Percentiles rank a stretch among this genome's conserved stretches.
Conservation (phyloP, 768 basidiomycete genomes). For the Pleurotus salmoneostramineus region DNA sequence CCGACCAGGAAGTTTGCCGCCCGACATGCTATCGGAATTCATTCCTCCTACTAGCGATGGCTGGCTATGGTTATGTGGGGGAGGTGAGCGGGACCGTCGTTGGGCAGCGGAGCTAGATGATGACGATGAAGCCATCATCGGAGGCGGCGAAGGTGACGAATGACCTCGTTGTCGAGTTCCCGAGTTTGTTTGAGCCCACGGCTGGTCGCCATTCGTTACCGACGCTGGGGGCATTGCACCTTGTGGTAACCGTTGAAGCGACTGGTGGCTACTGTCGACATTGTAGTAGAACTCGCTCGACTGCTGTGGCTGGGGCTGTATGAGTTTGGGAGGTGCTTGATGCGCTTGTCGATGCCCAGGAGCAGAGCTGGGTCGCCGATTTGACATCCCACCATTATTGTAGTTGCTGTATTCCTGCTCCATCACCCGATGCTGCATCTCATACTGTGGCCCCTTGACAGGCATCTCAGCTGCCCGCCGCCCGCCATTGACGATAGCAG, state of each 20-base stretch:
- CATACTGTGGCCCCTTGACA: slow-evolving; percentile 86
- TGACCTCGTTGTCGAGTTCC: slow-evolving; percentile 17
- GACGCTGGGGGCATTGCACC: slow-evolving; percentile 60
- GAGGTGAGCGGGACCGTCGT: slow-evolving; percentile 4
- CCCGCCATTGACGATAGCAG: slow-evolving; percentile 40
- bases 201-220: slow-evolving; percentile 23
- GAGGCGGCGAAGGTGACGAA: slow-evolving; percentile 30
- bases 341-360: slow-evolving; percentile 16
- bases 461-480: slow-evolving; percentile 81
- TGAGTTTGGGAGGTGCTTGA: slow-evolving; percentile 22
- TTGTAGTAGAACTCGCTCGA: slow-evolving; percentile 35
- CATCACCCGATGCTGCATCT: slow-evolving; percentile 91
- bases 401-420: slow-evolving; percentile 73
- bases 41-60: slow-evolving; percentile 28
- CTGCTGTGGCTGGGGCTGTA: slow-evolving; percentile 23
- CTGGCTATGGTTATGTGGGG: slow-evolving; percentile 19
- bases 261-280: slow-evolving; percentile 28
- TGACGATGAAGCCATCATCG: slow-evolving; percentile 4
- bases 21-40: slow-evolving; percentile 15
- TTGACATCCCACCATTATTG: slow-evolving; percentile 23
- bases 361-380: slow-evolving; percentile 25
- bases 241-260: slow-evolving; percentile 44
- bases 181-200: not conserved
- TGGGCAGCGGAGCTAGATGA: not conserved
- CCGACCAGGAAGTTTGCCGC: slow-evolving; percentile 48